These are phyloP conservation scores for Kwoniella shivajii DNA, from an alignment of 1,284 basidiomycete genomes.

Conservation along the genomic window DNA sequence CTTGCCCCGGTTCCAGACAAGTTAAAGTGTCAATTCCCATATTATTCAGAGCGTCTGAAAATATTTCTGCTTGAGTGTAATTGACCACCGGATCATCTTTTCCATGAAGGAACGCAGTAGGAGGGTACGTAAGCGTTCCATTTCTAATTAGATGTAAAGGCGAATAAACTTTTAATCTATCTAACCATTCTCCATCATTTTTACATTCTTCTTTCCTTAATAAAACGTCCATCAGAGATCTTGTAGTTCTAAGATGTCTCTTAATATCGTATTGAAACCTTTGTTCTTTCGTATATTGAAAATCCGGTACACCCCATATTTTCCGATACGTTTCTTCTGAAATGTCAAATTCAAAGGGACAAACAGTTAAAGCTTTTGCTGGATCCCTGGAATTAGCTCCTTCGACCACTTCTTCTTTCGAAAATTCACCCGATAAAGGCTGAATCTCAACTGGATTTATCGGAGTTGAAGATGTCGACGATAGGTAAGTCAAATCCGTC, in stretches of 20 bases:
- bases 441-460: conserved; percentile 12
- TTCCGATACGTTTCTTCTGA: conserved; percentile 11
- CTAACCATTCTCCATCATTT: conserved; percentile 10
- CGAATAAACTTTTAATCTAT: conserved; percentile 8
- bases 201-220: conserved; percentile 9
- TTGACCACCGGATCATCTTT: conserved; percentile 16
- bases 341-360: conserved; percentile 23
- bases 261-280: conserved; percentile 25
- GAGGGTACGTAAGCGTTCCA: too few species aligned
- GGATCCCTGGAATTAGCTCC: conserved; percentile 16
- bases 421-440: conserved; percentile 17
- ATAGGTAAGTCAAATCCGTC: conserved; percentile 9
- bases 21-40: conserved; percentile 17
- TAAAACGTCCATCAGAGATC: conserved; percentile 7
- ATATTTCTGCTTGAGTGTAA: conserved; percentile 2
- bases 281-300: conserved; percentile 15
- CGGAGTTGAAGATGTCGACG: not conserved
- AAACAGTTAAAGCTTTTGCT: conserved; percentile 17
- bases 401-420: conserved; percentile 26
- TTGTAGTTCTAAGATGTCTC: conserved; percentile 18
- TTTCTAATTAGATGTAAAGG: conserved; percentile 8
- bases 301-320: conserved; percentile 14
- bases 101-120: conserved; percentile 27
- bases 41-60: conserved; percentile 16
- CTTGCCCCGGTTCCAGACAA: conserved; percentile 14